Evolutionary conservation across 2,329 filamentous ascomycete species (phyloP), one percentile per base, ranked within the genome.

Genomic region (Orbilia quercus): DNA sequence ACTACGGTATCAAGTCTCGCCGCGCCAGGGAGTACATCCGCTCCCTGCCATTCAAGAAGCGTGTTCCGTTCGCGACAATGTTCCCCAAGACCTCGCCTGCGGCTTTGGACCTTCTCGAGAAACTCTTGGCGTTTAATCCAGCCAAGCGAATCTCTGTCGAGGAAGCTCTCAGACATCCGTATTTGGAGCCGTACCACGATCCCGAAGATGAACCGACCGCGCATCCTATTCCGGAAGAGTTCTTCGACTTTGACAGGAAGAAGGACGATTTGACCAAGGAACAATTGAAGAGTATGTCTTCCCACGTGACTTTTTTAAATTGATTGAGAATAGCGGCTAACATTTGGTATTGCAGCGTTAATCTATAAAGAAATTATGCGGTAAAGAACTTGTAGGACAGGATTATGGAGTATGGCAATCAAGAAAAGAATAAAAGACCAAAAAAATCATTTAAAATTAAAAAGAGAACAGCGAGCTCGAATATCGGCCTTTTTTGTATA

Each of bases 181-280:
- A 99, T 82, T 87, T 99, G 34, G 95, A 99, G 84, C 95, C 95
- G 4, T 99, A 99, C 82, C 95, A 99, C 82, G 95, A 99, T 81
- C 95, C 95, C 5, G 95, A 98, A 80, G 95, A 99, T 80, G 95
- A 99, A 85, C 95, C 95, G 54, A 97, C 92, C 11, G 95, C 95
- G 16, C 91, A 93, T 45, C 93, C 95, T 20, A 99, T 99, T 79
- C 95, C 95, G 20, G 94, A 98, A 81, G 94, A 96, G 81, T 99
- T 99, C 85, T 99, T 99, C 81, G 95, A 99, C 82, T 99, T 99
- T 82, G 95, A 99, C 83, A 97, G 97, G 87, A 96, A 98, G 86
- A 99, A 99, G 88, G 95, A 99, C 82, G 95, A 90, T 79, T 83
- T 99, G 80, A 97, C 91, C 85, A 99, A 99, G 84, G 95, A 99